Base-by-base conservation (phyloP, 768 basidiomycete species). In the Pilatotrama ljubarskyi region DNA sequence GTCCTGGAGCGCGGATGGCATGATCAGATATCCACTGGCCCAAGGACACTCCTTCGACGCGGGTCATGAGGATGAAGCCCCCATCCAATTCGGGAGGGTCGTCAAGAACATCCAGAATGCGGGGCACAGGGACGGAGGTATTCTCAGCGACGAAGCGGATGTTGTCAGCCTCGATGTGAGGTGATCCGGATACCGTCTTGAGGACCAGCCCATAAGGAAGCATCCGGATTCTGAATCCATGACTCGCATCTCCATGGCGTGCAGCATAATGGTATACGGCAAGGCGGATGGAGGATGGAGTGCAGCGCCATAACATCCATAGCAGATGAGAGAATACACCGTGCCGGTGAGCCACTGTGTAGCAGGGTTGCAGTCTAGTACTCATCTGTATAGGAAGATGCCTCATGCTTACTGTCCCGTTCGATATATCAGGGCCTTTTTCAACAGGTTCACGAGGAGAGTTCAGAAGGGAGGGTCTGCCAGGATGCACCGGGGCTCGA, bases 101-200 rank as follows among this genome's bases (percentile, higher is more conserved):
- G 47, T 52, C 25, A 22, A 52, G 43, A 20, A 60, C 29, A 29
- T 51, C 50, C 11, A 43, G 48, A 14, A 66, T 50, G 11, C 51
- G 53, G 15, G 67, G 64, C 3, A 68, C 55, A 13, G 67, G 67
- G 17, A 68, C 54, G 13, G 62, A 49, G 20, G 67, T 68, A 32
- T 64, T 20, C 41, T 55, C 17, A 8, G 43, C 51, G 49, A 68
- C 41, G 52, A 61, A 64, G 14, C 36, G 36, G 42, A 58, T 64
- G 36, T 32, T 59, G 13, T 46, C 51, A 14, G 58, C 58, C 47
- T 59, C 58, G 15, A 36, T 15, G 20, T n/a, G 25, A 10, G 51
- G 51, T 40, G 51, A 52, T 40, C 51, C 13, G 1, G 13, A 22
- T 13, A 17, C 43, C n/a, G 37, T 25, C 24, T 52, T 52, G 37